Evolutionary conservation across 345 rosid species (phyloP), one percentile per base, ranked within the genome.

Genomic region (Eucalyptus sp.): DNA sequence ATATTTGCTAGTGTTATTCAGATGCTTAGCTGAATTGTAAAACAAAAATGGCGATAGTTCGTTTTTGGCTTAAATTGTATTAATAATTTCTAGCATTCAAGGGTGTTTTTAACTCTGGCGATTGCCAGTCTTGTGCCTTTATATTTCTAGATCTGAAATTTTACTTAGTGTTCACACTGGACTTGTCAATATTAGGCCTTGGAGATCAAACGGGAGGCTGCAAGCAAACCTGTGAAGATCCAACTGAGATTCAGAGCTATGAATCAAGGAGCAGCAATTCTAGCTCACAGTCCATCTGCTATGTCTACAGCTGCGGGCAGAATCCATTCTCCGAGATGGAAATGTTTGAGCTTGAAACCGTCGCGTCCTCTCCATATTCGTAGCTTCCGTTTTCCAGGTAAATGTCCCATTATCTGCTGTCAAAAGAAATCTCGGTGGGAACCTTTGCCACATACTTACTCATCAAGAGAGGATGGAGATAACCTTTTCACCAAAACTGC

Each of bases 361-460:
- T 46, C 86, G 50, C 90, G 88, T 86, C 66, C 66, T 41, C 48
- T 58, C 50, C 87, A 84, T 64, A 24, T 89, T n/a, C 68, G 52
- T 71, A 46, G 83, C 88, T 79, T 91, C 90, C 48, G 60, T 87
- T 89, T 43, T 71, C 17, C 68, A 87, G 88, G 60, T 87, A 91
- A 90, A 50, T 89, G 46, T 48, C 46, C 90, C 49, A 89, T 86
- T 89, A 90, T 95, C 90, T 87, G 91, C 89, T 95, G 95, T 92
- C 89, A 96, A 13, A 93, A 94, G 33, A 88, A 90, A 48, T 93
- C 97, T 79, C 93, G 93, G 10, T 95, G 96, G 98, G 97, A 96
- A 89, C 93, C 97, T 60, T 89, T 95, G 68, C 95, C 94, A 4
- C 89, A 91, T 71, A 87, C 92, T 11, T 93, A 89, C 83, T 93